phyloP scores from a whole-genome alignment of 768 basidiomycete species.

The Suillus bovinus region DNA sequence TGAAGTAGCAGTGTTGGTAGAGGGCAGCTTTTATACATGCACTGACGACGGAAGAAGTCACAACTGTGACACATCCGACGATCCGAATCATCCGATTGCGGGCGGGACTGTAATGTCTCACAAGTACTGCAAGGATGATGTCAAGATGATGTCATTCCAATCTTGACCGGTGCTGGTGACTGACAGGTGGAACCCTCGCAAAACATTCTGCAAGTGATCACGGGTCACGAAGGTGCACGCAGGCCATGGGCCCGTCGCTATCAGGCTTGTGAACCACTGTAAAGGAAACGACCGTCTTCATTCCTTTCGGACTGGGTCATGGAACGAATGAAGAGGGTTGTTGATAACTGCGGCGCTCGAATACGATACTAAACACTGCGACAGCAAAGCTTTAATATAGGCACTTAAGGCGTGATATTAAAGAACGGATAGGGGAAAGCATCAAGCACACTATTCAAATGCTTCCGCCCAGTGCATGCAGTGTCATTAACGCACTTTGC shows the following conservation, averaged over 20 bases:
- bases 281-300: neutral
- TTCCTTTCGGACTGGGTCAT: neutral
- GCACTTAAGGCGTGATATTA: neutral
- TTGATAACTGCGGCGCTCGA: neutral
- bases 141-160: neutral
- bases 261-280: neutral
- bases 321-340: neutral
- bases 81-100: neutral
- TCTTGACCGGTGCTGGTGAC: neutral
- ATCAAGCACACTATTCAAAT: conserved; percentile 30
- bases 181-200: neutral
- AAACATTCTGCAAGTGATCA: neutral
- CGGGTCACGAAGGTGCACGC: neutral
- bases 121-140: neutral
- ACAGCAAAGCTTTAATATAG: neutral
- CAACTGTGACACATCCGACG: neutral
- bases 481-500: conserved; percentile 41
- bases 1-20: neutral
- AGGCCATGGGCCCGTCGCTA: neutral
- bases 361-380: neutral
- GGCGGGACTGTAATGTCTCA: neutral
- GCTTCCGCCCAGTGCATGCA: conserved; percentile 27
- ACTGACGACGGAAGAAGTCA: neutral
- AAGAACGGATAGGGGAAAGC: conserved; percentile 32
- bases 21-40: neutral